phyloP scores from a whole-genome alignment of 768 basidiomycete species.

The Leccinum disarticulatum region DNA sequence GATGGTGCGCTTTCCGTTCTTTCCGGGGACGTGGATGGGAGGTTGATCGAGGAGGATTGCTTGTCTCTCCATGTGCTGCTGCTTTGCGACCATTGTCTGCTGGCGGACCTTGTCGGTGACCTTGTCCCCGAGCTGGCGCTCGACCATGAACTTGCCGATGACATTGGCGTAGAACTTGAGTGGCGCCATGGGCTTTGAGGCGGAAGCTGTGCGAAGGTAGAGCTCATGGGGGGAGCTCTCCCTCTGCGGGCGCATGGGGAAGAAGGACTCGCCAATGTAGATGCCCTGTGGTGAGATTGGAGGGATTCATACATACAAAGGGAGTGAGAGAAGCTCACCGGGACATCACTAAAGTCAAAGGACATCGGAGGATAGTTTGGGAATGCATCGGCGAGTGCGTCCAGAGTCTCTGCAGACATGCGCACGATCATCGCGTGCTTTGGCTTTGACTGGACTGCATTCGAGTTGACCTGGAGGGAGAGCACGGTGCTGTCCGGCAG shows the following conservation, averaged over 20 bases:
- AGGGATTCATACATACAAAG: neutral
- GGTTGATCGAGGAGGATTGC: slow-evolving; percentile 43
- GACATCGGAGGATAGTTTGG: slow-evolving; percentile 48
- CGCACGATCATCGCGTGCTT: slow-evolving; percentile 78
- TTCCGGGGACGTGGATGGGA: slow-evolving; percentile 32
- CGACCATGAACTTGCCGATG: slow-evolving; percentile 68
- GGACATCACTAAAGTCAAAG: slow-evolving; percentile 60
- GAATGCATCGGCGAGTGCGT: slow-evolving; percentile 52
- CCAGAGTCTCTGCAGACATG: slow-evolving; percentile 69
- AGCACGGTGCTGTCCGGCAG: slow-evolving; percentile 56
- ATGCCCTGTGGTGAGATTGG: slow-evolving; percentile 48
- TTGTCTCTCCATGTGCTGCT: slow-evolving; percentile 49
- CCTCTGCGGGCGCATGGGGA: slow-evolving; percentile 51
- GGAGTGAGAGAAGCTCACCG: slow-evolving; percentile 43
- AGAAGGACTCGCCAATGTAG: slow-evolving; percentile 63
- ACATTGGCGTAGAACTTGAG: slow-evolving; percentile 76
- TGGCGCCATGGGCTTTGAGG: slow-evolving; percentile 57
- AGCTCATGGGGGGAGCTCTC: slow-evolving; percentile 68
- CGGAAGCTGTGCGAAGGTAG: slow-evolving; percentile 62
- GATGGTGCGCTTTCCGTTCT: slow-evolving; percentile 44
- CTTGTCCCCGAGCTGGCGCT: slow-evolving; percentile 53
- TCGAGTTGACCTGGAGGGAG: slow-evolving; percentile 57
- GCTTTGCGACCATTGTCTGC: slow-evolving; percentile 46
- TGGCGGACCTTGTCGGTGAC: slow-evolving; percentile 46
- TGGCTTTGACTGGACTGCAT: slow-evolving; percentile 54